A percentile compares a stretch with the other conserved stretches of the same genome.
Conservation (phyloP, 1,284 basidiomycete genomes). For the Microbotryum saponariae region DNA sequence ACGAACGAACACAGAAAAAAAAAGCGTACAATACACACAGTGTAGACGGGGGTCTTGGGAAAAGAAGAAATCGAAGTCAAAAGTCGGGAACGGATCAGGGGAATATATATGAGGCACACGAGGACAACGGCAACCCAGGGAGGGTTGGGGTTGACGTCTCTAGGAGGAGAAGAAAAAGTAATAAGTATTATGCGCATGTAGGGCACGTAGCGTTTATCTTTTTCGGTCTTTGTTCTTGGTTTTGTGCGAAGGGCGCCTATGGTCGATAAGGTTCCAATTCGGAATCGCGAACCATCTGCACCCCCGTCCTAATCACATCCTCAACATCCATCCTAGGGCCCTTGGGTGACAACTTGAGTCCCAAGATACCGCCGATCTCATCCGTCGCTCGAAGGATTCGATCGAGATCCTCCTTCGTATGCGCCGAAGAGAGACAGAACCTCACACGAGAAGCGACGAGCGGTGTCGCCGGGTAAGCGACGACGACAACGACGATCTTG, state of each 20-base stretch:
- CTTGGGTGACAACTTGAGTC: constrained; percentile 51
- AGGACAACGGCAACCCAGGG: too few species aligned
- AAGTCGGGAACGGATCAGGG: too few species aligned
- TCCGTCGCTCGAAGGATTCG: constrained; percentile 77
- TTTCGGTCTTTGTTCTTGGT: too few species aligned
- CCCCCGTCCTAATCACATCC: constrained; percentile 63
- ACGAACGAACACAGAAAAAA: too few species aligned
- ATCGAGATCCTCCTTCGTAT: constrained; percentile 97
- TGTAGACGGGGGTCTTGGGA: too few species aligned
- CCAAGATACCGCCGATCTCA: constrained; percentile 80
- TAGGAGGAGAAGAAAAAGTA: too few species aligned
- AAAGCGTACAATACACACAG: too few species aligned
- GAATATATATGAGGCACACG: too few species aligned
- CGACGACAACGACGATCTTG: constrained; percentile 75
- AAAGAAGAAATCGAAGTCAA: too few species aligned
- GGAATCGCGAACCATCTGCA: constrained; percentile 58
- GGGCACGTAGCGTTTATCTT: too few species aligned
- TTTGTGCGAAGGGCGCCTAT: constrained; percentile 19
- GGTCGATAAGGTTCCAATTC: constrained; percentile 25
- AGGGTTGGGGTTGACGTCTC: too few species aligned
- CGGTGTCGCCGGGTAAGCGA: constrained; percentile 71
- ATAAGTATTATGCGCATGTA: too few species aligned
- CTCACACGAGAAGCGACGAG: constrained; percentile 82
- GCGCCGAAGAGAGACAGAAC: constrained; percentile 88
- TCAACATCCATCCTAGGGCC: constrained; percentile 56